These are phyloP conservation scores for Forsythia suspensa DNA, from an alignment of 257 asterid genomes.

Conservation along the genomic window DNA sequence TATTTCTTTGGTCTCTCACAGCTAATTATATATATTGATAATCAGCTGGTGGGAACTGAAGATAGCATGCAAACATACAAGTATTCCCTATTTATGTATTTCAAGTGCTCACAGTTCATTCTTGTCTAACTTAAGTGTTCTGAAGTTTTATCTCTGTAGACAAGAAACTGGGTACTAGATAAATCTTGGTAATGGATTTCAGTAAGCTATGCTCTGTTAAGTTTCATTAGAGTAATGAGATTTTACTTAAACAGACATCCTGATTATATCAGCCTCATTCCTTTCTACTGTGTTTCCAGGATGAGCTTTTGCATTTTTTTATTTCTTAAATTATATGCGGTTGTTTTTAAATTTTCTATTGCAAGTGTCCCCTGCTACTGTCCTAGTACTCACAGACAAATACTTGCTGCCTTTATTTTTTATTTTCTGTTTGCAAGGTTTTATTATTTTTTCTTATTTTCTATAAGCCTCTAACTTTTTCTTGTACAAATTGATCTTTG, in stretches of 20 bases:
- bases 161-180: neutral
- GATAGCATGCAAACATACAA: no score
- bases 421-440: neutral
- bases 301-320: neutral
- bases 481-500: slow-evolving; percentile 22
- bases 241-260: neutral
- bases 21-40: no score
- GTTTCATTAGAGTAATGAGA: neutral
- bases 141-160: neutral
- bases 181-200: neutral
- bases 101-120: neutral
- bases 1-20: no score
- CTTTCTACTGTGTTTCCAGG: neutral
- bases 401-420: neutral
- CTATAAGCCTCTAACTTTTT: neutral
- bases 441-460: neutral
- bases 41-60: no score
- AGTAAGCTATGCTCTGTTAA: neutral
- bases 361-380: neutral
- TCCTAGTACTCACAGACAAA: slow-evolving; percentile 1
- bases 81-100: neutral
- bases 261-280: neutral
- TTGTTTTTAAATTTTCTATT: neutral
- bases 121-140: neutral
- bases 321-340: neutral